Conservation (phyloP, 2,329 filamentous ascomycete genomes). For the Botryotinia narcissicola region DNA sequence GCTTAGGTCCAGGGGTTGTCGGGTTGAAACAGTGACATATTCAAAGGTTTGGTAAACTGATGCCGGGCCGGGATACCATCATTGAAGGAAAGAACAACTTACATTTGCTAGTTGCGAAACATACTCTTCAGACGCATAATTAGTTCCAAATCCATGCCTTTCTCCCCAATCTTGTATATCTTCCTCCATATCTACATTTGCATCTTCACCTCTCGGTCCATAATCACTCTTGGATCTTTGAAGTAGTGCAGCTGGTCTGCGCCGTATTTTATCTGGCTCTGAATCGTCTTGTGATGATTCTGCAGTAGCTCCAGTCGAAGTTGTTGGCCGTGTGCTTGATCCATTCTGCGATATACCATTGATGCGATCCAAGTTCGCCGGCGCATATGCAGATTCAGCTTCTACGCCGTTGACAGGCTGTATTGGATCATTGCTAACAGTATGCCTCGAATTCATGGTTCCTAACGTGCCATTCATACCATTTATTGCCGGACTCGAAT, state of each 20-base stretch:
- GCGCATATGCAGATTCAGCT: slow-evolving; percentile 8
- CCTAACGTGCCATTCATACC: slow-evolving; percentile 28
- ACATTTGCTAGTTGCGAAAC: slow-evolving; percentile 64
- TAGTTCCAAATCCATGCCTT: slow-evolving; percentile 71
- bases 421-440: slow-evolving; percentile 33
- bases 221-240: slow-evolving; percentile 52
- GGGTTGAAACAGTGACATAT: background rate
- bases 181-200: slow-evolving; percentile 30
- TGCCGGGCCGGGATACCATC: slow-evolving; percentile 4
- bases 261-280: slow-evolving; percentile 28
- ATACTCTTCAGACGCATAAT: slow-evolving; percentile 70
- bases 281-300: slow-evolving; percentile 37
- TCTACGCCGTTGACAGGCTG: slow-evolving; percentile 19
- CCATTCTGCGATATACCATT: slow-evolving; percentile 7
- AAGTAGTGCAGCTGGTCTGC: slow-evolving; percentile 33
- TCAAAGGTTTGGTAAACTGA: background rate
- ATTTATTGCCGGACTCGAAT: slow-evolving; percentile 2
- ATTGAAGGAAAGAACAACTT: slow-evolving; percentile 39
- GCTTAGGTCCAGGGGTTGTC: background rate
- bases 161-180: slow-evolving; percentile 39
- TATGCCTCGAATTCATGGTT: slow-evolving; percentile 27
- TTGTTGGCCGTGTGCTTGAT: slow-evolving; percentile 26
- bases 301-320: slow-evolving; percentile 27
- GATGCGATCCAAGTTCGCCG: slow-evolving; percentile 11
- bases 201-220: slow-evolving; percentile 44